A percentile compares a stretch with the other conserved stretches of the same genome.
Evolutionary conservation across 1,139 yeast species (phyloP).

Genomic region (Waltiozyma sp.): DNA sequence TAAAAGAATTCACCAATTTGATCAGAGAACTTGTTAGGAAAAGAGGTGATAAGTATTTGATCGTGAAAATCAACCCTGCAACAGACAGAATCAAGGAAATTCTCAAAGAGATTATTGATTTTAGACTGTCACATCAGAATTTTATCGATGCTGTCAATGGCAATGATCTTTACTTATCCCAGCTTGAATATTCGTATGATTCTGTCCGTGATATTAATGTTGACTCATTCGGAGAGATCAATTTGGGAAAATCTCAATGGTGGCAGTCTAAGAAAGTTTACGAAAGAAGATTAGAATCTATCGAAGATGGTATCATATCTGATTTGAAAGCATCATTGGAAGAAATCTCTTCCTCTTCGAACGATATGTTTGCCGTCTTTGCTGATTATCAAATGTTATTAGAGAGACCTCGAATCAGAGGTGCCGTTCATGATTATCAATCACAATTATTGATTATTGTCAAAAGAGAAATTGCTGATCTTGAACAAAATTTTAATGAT

Average conservation of each 20-base stretch:
- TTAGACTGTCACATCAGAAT: conserved; percentile 47
- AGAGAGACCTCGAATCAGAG: conserved; percentile 38
- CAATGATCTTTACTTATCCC: conserved; percentile 22
- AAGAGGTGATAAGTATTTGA: conserved; percentile 60
- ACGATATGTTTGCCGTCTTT: conserved; percentile 40
- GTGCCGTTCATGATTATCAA: conserved; percentile 47
- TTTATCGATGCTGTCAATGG: conserved; percentile 29
- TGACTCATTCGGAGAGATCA: conserved; percentile 27
- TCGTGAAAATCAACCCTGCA: conserved; percentile 45
- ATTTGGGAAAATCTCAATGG: conserved; percentile 22
- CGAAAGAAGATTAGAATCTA: conserved; percentile 28
- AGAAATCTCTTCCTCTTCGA: conserved; percentile 26
- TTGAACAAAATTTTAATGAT: conserved; percentile 30
- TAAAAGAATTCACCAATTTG: conserved; percentile 44
- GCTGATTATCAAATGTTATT: conserved; percentile 36
- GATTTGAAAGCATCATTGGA: conserved; percentile 30
- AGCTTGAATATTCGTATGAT: conserved; percentile 31
- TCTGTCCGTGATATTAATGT: conserved; percentile 19
- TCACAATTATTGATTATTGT: conserved; percentile 34
- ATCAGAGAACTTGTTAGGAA: conserved; percentile 70
- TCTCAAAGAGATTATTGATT: conserved; percentile 31
- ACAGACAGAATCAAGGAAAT: conserved; percentile 37
- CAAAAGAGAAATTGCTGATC: conserved; percentile 31
- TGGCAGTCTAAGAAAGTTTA: conserved; percentile 28
- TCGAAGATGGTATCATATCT: conserved; percentile 35